phyloP scores from a whole-genome alignment of 805 yeast genomes.

The Limtongia smithiae region DNA sequence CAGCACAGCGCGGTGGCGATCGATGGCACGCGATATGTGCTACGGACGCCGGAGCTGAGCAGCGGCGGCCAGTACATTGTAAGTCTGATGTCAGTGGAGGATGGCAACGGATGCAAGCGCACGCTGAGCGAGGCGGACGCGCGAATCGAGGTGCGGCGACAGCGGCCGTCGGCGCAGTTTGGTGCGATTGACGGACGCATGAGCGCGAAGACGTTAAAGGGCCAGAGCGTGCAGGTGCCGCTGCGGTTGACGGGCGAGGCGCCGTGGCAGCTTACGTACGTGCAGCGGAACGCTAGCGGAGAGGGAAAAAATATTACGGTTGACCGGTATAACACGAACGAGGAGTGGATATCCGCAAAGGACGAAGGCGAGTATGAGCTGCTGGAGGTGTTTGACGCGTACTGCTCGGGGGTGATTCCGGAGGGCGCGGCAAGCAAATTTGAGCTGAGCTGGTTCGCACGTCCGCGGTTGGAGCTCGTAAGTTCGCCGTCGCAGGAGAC shows the following conservation, averaged over 20 bases:
- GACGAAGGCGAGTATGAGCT: constrained; percentile 51
- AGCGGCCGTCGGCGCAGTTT: constrained; percentile 58
- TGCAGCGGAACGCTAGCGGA: constrained; percentile 4
- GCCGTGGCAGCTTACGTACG: constrained; percentile 44
- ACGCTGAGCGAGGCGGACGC: constrained; percentile 61
- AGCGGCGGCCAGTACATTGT: constrained; percentile 74
- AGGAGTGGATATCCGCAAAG: constrained; percentile 38
- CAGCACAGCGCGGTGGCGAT: constrained; percentile 46
- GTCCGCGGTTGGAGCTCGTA: constrained; percentile 45
- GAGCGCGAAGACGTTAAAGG: constrained; percentile 44
- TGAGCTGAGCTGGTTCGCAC: constrained; percentile 44
- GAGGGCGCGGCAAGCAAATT: constrained; percentile 35
- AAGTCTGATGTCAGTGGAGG: constrained; percentile 61
- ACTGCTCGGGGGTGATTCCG: constrained; percentile 48
- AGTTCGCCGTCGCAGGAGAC: constrained; percentile 35
- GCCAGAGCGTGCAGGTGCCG: constrained; percentile 58
- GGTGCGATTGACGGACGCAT: constrained; percentile 40
- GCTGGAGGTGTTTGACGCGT: constrained; percentile 46
- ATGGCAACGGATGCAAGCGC: constrained; percentile 76
- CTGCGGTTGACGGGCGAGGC: constrained; percentile 55
- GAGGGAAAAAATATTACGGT: background rate
- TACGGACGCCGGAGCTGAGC: constrained; percentile 54
- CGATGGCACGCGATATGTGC: constrained; percentile 37
- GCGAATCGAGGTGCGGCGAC: constrained; percentile 63
- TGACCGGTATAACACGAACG: constrained; percentile 22